These are phyloP conservation scores for Scheffersomyces stambukii DNA, from an alignment of 1,139 yeast genomes.

Conservation along the genomic window DNA sequence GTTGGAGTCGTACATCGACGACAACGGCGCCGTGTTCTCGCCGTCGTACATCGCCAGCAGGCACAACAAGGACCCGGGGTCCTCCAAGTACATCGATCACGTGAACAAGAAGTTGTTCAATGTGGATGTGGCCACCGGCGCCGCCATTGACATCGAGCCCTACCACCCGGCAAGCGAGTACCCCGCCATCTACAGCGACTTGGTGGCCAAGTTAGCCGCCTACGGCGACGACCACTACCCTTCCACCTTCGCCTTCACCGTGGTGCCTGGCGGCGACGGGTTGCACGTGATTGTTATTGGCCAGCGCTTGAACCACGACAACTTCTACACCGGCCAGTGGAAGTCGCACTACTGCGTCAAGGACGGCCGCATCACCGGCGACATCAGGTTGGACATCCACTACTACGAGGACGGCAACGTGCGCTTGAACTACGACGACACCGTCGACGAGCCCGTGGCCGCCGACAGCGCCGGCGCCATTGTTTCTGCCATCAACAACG, in stretches of 20 bases:
- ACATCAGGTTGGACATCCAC: constrained; percentile 69
- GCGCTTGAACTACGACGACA: constrained; percentile 56
- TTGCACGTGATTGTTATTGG: constrained; percentile 57
- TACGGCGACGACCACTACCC: constrained; percentile 53
- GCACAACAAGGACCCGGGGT: constrained; percentile 26
- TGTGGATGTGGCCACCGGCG: constrained; percentile 50
- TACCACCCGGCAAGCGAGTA: constrained; percentile 20
- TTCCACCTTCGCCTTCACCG: constrained; percentile 42
- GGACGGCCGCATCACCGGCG: constrained; percentile 45
- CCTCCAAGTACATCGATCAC: constrained; percentile 38
- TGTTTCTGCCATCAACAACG: constrained; percentile 47
- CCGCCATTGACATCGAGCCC: constrained; percentile 50
- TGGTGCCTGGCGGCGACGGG: constrained; percentile 34
- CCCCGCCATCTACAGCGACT: constrained; percentile 26
- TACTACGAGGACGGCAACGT: constrained; percentile 97
- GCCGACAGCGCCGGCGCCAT: constrained; percentile 26
- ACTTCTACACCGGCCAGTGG: constrained; percentile 93
- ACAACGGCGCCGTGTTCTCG: constrained; percentile 28
- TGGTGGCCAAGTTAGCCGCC: constrained; percentile 25
- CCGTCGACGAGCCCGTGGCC: constrained; percentile 17
- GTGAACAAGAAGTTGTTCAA: constrained; percentile 48
- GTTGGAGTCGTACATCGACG: constrained; percentile 26
- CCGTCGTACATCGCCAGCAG: constrained; percentile 32
- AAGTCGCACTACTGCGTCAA: constrained; percentile 54
- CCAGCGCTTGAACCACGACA: constrained; percentile 66